Conservation (phyloP, 2,329 filamentous ascomycete genomes). For the Aureobasidium subglaciale region DNA sequence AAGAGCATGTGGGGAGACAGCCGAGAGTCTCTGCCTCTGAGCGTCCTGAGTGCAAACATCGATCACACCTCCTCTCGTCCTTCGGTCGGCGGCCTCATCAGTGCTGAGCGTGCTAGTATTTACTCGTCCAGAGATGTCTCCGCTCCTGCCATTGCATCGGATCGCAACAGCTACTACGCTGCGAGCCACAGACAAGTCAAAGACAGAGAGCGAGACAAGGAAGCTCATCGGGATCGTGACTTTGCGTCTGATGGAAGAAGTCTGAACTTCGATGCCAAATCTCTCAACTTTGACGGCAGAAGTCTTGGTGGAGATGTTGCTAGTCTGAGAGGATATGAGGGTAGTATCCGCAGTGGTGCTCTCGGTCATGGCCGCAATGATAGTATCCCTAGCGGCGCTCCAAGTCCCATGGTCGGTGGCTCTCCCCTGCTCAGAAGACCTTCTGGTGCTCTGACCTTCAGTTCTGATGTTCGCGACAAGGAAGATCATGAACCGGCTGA, state of each 20-base stretch:
- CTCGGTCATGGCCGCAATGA: slow-evolving; percentile 73
- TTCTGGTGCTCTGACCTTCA: slow-evolving; percentile 14
- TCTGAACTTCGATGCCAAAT: slow-evolving; percentile 22
- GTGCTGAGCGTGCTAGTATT: slow-evolving; percentile 66
- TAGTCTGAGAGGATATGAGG: slow-evolving; percentile 73
- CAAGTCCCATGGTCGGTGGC: slow-evolving; percentile 53
- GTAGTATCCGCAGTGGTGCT: slow-evolving; percentile 71
- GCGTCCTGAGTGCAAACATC: slow-evolving; percentile 66
- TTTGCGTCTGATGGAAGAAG: slow-evolving; percentile 13
- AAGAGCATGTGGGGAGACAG: slow-evolving; percentile 77
- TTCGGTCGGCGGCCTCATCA: slow-evolving; percentile 48
- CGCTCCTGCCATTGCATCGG: slow-evolving; percentile 59
- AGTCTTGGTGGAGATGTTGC: slow-evolving; percentile 49
- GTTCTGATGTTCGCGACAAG: slow-evolving; percentile 5
- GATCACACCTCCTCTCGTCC: slow-evolving; percentile 42
- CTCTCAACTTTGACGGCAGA: slow-evolving; percentile 19
- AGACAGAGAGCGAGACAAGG: slow-evolving; percentile 18
- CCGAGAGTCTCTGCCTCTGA: slow-evolving; percentile 70
- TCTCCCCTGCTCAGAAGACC: slow-evolving; percentile 28
- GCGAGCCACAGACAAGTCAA: slow-evolving; percentile 40
- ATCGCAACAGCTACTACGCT: slow-evolving; percentile 76
- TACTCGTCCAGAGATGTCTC: slow-evolving; percentile 45
- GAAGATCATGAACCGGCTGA: not conserved
- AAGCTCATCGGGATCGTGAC: slow-evolving; percentile 15
- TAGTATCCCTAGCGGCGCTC: slow-evolving; percentile 72